phyloP scores from a whole-genome alignment of 2,329 filamentous ascomycete species.

The Dothistroma septosporum region DNA sequence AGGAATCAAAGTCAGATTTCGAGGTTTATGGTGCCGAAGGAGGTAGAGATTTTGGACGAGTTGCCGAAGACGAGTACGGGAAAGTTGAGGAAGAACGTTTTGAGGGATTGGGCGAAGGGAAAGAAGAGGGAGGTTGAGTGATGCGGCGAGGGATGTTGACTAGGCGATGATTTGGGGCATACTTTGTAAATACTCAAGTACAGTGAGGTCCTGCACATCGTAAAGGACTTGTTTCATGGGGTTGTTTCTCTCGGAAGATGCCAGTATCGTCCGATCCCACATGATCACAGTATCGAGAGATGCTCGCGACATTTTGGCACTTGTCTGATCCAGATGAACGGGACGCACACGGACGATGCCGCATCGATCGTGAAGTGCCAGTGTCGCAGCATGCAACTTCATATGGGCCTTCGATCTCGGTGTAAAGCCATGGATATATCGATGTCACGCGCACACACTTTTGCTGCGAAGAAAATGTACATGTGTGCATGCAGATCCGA shows the following conservation, averaged over 20 bases:
- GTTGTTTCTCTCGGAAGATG: no score
- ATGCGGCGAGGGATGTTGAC: background rate
- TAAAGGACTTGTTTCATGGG: no score
- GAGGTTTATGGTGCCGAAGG: slow-evolving; percentile 77
- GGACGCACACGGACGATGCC: no score
- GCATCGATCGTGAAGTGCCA: no score
- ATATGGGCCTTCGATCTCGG: background rate
- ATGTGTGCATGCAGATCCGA: background rate
- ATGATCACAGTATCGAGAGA: no score
- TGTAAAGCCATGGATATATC: background rate
- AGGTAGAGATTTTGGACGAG: slow-evolving; percentile 75
- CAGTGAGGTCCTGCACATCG: no score
- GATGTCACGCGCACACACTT: background rate
- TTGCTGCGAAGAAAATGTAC: background rate
- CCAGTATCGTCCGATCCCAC: no score
- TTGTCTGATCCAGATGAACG: no score
- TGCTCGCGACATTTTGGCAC: no score
- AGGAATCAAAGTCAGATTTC: slow-evolving; percentile 75
- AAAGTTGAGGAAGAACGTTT: slow-evolving; percentile 91
- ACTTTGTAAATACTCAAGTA: no score
- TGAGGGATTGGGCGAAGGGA: slow-evolving; percentile 78
- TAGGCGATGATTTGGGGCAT: no score
- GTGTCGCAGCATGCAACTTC: no score
- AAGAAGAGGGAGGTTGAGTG: slow-evolving; percentile 12
- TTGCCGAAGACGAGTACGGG: slow-evolving; percentile 96